phyloP scores from a whole-genome alignment of 176 grass and related monocot species.

The Eragrostis curvula region DNA sequence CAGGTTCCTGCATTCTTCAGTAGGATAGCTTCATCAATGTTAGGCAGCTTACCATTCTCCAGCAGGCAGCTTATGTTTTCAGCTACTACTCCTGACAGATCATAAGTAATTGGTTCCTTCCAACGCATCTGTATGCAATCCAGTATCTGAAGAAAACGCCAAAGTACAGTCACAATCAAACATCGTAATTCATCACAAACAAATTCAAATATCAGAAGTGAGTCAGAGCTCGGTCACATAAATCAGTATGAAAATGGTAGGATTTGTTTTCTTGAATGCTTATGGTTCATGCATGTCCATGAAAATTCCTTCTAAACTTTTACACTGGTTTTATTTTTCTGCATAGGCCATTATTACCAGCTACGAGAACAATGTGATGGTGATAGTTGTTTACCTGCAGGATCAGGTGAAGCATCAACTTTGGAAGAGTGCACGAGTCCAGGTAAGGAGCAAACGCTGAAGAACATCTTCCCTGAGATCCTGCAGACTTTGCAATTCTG shows the following conservation, averaged over 20 bases:
- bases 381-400: neutral
- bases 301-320: neutral
- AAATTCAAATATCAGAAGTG: neutral
- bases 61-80: neutral
- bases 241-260: neutral
- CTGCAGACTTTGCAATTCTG: neutral
- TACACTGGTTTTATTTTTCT: neutral
- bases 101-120: neutral
- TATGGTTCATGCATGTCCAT: neutral
- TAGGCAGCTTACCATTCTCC: neutral
- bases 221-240: neutral
- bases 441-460: neutral
- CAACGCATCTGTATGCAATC: neutral
- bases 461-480: neutral
- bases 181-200: neutral
- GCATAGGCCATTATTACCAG: neutral
- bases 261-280: neutral
- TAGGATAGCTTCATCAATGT: neutral
- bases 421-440: neutral
- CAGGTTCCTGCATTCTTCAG: neutral
- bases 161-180: neutral
- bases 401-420: slow-evolving; percentile 13
- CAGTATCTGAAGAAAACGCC: neutral
- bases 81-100: neutral
- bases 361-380: neutral